Conservation (phyloP, 306 rosid genomes). For the Prunus mongolica region DNA sequence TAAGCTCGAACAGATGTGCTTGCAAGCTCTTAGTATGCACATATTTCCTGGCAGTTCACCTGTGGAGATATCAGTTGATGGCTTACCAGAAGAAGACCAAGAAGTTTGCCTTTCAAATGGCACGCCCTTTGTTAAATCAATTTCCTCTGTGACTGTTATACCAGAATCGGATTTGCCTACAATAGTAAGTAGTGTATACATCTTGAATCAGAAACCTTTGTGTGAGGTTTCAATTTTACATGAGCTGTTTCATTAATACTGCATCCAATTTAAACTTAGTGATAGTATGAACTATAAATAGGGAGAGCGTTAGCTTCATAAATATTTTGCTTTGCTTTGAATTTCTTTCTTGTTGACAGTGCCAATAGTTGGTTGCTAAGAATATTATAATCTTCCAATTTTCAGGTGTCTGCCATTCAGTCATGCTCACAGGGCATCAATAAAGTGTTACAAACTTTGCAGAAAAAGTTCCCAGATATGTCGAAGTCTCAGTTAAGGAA, state of each 20-base stretch:
- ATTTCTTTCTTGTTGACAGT: neutral
- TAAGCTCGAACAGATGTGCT: slow-evolving; percentile 73
- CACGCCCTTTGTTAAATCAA: slow-evolving; percentile 41
- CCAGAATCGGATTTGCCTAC: slow-evolving; percentile 52
- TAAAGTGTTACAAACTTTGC: slow-evolving; percentile 68
- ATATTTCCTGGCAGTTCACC: slow-evolving; percentile 48
- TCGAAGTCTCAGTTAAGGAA: slow-evolving; percentile 64
- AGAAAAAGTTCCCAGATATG: slow-evolving; percentile 61
- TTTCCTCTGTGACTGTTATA: slow-evolving; percentile 31
- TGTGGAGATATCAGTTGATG: slow-evolving; percentile 50
- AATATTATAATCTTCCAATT: neutral
- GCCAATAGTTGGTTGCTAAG: slow-evolving; percentile 9
- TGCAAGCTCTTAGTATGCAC: slow-evolving; percentile 77
- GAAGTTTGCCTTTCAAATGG: slow-evolving; percentile 39
- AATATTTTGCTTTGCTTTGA: neutral
- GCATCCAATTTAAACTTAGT: neutral
- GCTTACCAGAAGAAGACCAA: slow-evolving; percentile 41
- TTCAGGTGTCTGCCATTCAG: slow-evolving; percentile 77
- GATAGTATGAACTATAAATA: slow-evolving; percentile 6
- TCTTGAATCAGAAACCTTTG: slow-evolving; percentile 7
- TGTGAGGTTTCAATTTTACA: neutral
- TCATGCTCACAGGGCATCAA: slow-evolving; percentile 69
- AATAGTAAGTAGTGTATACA: slow-evolving; percentile 54
- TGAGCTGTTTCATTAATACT: neutral
- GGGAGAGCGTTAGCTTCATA: neutral